Percentiles rank a stretch among this genome's conserved stretches.
These are phyloP conservation scores for Penicillium paneum DNA, from an alignment of 2,329 filamentous ascomycete species.

Conservation along the genomic window DNA sequence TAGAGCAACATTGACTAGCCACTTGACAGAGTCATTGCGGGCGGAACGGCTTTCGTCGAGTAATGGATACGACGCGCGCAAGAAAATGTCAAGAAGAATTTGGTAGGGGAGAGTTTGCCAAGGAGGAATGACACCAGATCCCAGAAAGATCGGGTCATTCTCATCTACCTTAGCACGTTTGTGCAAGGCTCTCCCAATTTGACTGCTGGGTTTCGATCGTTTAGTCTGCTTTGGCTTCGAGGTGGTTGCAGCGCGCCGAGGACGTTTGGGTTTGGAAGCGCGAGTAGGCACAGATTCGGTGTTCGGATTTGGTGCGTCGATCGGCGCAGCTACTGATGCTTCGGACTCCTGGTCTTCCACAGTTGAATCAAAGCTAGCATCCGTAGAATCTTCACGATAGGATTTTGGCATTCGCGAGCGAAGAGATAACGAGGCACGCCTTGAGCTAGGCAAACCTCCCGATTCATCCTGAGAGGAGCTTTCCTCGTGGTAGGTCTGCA, in stretches of 20 bases:
- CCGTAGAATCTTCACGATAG: slow-evolving; percentile 38
- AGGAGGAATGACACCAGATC: slow-evolving; percentile 47
- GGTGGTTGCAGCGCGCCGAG: slow-evolving; percentile 11
- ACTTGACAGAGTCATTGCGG: slow-evolving; percentile 40
- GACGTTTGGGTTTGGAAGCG: slow-evolving; percentile 2
- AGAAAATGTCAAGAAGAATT: slow-evolving; percentile 67
- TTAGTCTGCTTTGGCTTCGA: slow-evolving; percentile 6
- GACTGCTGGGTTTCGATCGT: slow-evolving; percentile 15
- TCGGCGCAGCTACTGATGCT: slow-evolving; percentile 9
- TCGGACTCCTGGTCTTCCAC: slow-evolving; percentile 12
- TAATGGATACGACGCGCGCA: slow-evolving; percentile 61
- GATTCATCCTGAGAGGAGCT: slow-evolving; percentile 32
- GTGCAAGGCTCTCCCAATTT: slow-evolving; percentile 17
- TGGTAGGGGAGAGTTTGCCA: slow-evolving; percentile 66
- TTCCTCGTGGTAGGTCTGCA: slow-evolving; percentile 40
- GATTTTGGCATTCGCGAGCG: slow-evolving; percentile 31
- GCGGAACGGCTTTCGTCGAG: slow-evolving; percentile 36
- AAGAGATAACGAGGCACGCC: slow-evolving; percentile 26
- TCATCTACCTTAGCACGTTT: slow-evolving; percentile 27
- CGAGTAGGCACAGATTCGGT: slow-evolving; percentile 5
- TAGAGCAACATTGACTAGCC: slow-evolving; percentile 63
- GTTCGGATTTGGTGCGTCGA: slow-evolving; percentile 3
- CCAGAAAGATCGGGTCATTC: slow-evolving; percentile 15
- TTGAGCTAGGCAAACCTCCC: slow-evolving; percentile 9
- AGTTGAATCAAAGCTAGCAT: slow-evolving; percentile 22